Evolutionary conservation across 306 rosid species (phyloP).

Genomic region (Chamaecrista fasciculata): DNA sequence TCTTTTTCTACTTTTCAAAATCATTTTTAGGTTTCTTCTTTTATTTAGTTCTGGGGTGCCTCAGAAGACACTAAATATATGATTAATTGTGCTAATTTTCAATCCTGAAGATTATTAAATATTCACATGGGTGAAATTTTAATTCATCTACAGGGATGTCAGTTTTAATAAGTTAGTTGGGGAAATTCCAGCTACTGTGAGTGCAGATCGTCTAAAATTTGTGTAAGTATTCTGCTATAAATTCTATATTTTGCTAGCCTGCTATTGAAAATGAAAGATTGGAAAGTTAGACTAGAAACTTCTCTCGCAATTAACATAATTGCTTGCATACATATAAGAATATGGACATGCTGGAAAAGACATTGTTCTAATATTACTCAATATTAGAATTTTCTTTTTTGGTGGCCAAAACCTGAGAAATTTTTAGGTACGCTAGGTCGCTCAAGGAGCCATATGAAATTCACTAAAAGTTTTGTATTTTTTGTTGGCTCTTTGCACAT

Average conservation of each 20-base stretch:
- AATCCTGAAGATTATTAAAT: neutral
- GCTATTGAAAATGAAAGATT: neutral
- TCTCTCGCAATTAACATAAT: conserved; percentile 7
- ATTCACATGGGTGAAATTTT: conserved; percentile 17
- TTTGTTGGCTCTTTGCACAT: neutral
- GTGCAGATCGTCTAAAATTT: conserved; percentile 41
- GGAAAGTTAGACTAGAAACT: too few relatives aligned
- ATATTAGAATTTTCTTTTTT: neutral
- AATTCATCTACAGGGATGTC: conserved; percentile 58
- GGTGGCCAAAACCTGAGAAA: conserved; percentile 15
- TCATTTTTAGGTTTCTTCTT: conserved; percentile 10
- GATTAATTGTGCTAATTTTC: neutral
- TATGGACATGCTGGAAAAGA: neutral
- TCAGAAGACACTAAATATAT: neutral
- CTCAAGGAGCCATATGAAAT: neutral
- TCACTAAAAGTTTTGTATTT: neutral
- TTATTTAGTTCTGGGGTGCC: conserved; percentile 10
- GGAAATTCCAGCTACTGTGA: conserved; percentile 49
- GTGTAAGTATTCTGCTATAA: conserved; percentile 52
- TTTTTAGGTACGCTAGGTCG: neutral
- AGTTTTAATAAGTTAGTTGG: conserved; percentile 84
- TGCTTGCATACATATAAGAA: neutral
- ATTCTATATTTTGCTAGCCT: conserved; percentile 9
- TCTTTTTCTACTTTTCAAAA: neutral
- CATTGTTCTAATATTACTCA: neutral